These are phyloP conservation scores for Cercospora zeae-maydis DNA, from an alignment of 2,329 filamentous ascomycete genomes.

Conservation along the genomic window DNA sequence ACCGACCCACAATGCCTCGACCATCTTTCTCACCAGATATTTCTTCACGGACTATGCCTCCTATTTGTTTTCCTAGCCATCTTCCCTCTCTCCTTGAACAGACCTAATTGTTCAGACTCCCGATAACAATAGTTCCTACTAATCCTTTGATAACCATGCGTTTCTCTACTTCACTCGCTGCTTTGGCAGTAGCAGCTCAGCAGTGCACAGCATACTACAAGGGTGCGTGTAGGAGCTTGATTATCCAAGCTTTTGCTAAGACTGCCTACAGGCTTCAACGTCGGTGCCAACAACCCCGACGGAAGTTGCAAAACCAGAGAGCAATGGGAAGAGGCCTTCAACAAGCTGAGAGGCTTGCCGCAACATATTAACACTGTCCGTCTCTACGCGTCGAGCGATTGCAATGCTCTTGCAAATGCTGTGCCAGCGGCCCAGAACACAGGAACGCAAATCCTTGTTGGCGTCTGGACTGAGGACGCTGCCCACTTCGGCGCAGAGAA, in stretches of 20 bases:
- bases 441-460: constrained; percentile 60
- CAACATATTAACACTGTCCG: constrained; percentile 58
- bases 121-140: background rate
- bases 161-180: constrained; percentile 30
- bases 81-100: background rate
- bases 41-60: constrained; percentile 1
- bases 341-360: constrained; percentile 42
- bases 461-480: constrained; percentile 55
- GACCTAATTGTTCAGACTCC: background rate
- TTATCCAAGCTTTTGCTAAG: background rate
- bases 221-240: background rate
- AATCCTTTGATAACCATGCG: constrained; percentile 23
- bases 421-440: constrained; percentile 59
- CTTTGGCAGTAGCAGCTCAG: constrained; percentile 36
- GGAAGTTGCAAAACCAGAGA: constrained; percentile 41
- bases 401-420: constrained; percentile 48
- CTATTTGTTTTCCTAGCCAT: background rate
- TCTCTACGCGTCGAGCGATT: constrained; percentile 62
- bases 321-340: constrained; percentile 39
- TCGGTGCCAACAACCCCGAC: constrained; percentile 40
- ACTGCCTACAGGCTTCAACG: constrained; percentile 39
- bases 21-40: constrained; percentile 1
- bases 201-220: constrained; percentile 40
- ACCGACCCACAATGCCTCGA: constrained; percentile 13
- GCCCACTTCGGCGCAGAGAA: constrained; percentile 59